Evolutionary conservation across 768 basidiomycete species (phyloP).

Genomic region (Hebeloma cylindrosporum): DNA sequence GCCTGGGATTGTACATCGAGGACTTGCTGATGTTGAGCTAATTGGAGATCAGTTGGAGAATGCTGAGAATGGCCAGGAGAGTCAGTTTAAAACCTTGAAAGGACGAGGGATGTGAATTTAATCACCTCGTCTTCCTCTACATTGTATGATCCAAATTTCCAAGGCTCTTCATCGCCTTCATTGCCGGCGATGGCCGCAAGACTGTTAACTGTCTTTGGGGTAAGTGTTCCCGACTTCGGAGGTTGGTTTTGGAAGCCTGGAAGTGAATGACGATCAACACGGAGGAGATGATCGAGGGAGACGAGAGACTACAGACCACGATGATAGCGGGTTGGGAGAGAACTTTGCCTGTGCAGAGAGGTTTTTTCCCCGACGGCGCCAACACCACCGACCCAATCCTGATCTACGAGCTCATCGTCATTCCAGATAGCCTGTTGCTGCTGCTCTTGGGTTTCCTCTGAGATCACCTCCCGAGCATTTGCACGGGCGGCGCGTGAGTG

Average conservation of each 20-base stretch:
- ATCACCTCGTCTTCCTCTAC: constrained; percentile 69
- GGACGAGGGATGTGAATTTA: constrained; percentile 21
- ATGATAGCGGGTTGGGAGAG: constrained; percentile 79
- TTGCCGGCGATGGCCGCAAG: constrained; percentile 83
- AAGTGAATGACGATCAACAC: constrained; percentile 16
- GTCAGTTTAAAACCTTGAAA: constrained; percentile 9
- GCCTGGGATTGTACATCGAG: constrained; percentile 45
- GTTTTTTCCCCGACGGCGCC: constrained; percentile 85
- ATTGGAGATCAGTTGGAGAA: constrained; percentile 25
- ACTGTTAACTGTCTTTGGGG: constrained; percentile 77
- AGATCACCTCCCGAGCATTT: constrained; percentile 60
- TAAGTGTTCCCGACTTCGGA: constrained; percentile 58
- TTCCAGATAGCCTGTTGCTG: constrained; percentile 58
- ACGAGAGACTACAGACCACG: constrained; percentile 48
- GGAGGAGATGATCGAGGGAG: constrained; percentile 22
- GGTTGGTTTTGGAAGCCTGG: constrained; percentile 53
- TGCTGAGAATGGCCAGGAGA: constrained; percentile 21
- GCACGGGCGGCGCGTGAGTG: constrained; percentile 65
- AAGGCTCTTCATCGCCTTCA: constrained; percentile 87
- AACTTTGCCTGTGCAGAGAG: constrained; percentile 76
- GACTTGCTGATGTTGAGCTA: constrained; percentile 44
- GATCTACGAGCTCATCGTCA: constrained; percentile 76
- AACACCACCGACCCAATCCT: constrained; percentile 80
- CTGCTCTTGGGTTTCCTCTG: constrained; percentile 61
- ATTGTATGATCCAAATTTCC: constrained; percentile 66